Evolutionary conservation across 2,329 filamentous ascomycete genomes (phyloP), one percentile per base, ranked within the genome.

Genomic region (Monosporascus sp.): DNA sequence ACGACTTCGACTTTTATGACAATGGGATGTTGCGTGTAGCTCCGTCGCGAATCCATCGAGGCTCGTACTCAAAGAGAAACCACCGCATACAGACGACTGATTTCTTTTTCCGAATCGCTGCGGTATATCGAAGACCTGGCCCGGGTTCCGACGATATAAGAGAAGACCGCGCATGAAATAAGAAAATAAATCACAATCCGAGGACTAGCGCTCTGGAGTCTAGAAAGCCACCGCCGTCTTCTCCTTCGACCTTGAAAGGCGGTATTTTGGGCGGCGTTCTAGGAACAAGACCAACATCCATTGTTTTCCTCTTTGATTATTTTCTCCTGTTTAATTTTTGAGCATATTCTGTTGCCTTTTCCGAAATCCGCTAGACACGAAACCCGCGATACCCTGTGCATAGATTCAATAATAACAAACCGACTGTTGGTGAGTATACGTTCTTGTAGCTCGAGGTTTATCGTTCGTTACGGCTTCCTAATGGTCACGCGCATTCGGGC

Each of bases 371-470:
- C 52, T 68, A 68, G 66, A 68, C 61, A 53, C 56, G 46, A 54
- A 59, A 64, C 59, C 58, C 59, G 61, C 64, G 65, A 69, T 69
- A 69, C 66, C 66, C 66, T 57, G 59, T 62, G 58, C 60, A 66
- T 69, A 69, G 66, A 69, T 58, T 51, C 64, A 61, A 63, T 66
- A 63, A 55, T 64, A 54, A 49, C 50, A 51, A 57, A 40, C 58
- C 54, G 37, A 48, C 55, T 48, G 58, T 54, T 58, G 64, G 66
- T 69, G 48, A 67, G 66, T 67, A 56, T 56, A 50, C 49, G 37
- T 49, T 51, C 40, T 59, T 62, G 5, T 19, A 7, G 43, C 26
- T 7, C 22, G n/a, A 6, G 22, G 37, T 22, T 34, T 44, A 37
- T 46, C 31, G 34, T 46, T 26, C 43, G 14, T 31, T n/a, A 17